Evolutionary conservation across 2,329 filamentous ascomycete genomes (phyloP).

Genomic region (Pezicula rhizophila): DNA sequence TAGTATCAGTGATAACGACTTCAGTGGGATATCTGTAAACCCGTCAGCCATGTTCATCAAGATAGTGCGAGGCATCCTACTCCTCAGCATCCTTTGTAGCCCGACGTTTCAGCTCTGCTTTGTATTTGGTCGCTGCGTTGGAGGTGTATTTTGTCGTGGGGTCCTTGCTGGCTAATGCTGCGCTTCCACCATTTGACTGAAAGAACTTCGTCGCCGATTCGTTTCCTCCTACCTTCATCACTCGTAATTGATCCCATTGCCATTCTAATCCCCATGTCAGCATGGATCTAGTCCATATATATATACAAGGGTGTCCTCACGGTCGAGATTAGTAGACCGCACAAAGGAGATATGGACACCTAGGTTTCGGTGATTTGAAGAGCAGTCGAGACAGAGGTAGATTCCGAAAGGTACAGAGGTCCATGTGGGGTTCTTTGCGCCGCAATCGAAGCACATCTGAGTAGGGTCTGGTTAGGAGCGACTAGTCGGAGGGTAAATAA

Average conservation of each 20-base stretch:
- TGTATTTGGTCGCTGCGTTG: slow-evolving; percentile 91
- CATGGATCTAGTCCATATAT: slow-evolving; percentile 1
- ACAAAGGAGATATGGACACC: slow-evolving; percentile 99
- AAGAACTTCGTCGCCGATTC: slow-evolving; percentile 98
- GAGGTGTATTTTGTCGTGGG: slow-evolving; percentile 95
- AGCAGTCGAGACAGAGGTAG: slow-evolving; percentile 97
- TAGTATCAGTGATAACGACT: slow-evolving; percentile 74
- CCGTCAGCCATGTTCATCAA: slow-evolving; percentile 14
- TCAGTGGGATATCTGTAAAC: slow-evolving; percentile 69
- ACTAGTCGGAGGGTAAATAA: slow-evolving; percentile 22
- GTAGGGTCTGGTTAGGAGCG: slow-evolving; percentile 12
- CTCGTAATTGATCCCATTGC: slow-evolving; percentile 97
- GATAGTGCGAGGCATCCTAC: slow-evolving; percentile 43
- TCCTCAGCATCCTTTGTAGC: slow-evolving; percentile 78
- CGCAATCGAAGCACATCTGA: slow-evolving; percentile 96
- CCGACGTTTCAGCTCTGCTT: slow-evolving; percentile 87
- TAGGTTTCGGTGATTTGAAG: slow-evolving; percentile 91
- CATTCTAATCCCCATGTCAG: slow-evolving; percentile 54
- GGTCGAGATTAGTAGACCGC: slow-evolving; percentile 94
- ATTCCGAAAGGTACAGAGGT: slow-evolving; percentile 95
- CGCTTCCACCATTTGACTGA: slow-evolving; percentile 90
- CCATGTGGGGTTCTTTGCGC: slow-evolving; percentile 97
- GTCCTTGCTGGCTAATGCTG: slow-evolving; percentile 92
- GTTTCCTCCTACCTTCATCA: slow-evolving; percentile 98
- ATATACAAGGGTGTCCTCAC: slow-evolving; percentile 50